These are phyloP conservation scores for Alnus glutinosa DNA, from an alignment of 306 rosid species.

Conservation along the genomic window DNA sequence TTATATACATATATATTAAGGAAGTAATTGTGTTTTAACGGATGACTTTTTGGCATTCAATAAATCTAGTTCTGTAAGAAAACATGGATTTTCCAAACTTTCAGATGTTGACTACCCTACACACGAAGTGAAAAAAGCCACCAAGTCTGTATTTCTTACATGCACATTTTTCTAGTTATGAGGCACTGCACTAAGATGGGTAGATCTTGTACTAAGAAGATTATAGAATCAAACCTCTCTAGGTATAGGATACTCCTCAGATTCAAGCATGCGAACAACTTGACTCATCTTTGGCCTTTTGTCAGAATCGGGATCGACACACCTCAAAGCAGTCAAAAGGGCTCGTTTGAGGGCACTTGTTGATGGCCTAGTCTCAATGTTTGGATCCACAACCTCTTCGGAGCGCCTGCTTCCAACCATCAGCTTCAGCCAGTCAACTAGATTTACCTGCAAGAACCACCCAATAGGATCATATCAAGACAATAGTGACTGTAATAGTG, in stretches of 20 bases:
- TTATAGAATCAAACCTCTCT: conserved; percentile 68
- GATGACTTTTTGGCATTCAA: not conserved
- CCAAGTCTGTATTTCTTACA: not conserved
- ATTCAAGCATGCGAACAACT: conserved; percentile 94
- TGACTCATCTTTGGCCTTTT: conserved; percentile 93
- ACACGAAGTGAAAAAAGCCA: not conserved
- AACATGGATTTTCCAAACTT: not conserved
- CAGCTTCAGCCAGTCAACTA: conserved; percentile 95
- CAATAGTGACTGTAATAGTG: not conserved
- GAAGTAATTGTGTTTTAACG: not conserved
- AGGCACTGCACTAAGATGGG: not conserved
- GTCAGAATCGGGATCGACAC: conserved; percentile 86
- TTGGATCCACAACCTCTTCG: conserved; percentile 91
- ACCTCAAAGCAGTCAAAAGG: conserved; percentile 89
- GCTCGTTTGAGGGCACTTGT: conserved; percentile 84
- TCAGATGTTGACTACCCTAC: not conserved
- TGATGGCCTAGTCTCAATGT: conserved; percentile 79
- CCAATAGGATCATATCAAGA: conserved; percentile 1
- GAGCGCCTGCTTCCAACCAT: conserved; percentile 90
- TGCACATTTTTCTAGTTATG: not conserved
- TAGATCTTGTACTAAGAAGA: not conserved
- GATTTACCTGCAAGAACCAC: conserved; percentile 69
- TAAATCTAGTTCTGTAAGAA: not conserved
- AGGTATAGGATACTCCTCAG: conserved; percentile 85
- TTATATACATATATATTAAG: not conserved